These are phyloP conservation scores for Dianthus caryophyllus DNA, from an alignment of 148 eudicot genomes.

Conservation along the genomic window DNA sequence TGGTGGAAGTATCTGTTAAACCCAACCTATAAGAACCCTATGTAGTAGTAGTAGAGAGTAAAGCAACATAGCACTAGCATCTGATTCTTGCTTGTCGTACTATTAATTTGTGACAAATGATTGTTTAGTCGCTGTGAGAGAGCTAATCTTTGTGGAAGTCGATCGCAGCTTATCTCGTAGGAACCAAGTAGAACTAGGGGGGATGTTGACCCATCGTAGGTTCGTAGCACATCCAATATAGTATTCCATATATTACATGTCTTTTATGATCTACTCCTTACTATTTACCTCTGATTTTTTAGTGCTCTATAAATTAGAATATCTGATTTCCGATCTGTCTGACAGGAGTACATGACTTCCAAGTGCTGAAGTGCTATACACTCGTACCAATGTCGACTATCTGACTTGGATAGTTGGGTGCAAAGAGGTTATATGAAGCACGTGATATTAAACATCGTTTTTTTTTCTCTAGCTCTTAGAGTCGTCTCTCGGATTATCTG, in stretches of 20 bases:
- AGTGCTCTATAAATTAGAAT: neutral
- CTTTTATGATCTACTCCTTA: neutral
- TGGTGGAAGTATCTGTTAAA: neutral
- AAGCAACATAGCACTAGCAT: conserved; percentile 15
- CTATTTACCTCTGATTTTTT: neutral
- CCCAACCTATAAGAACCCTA: conserved; percentile 8
- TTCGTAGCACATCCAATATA: neutral
- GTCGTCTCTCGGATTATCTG: too few relatives aligned
- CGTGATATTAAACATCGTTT: too few relatives aligned
- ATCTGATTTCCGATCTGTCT: conserved; percentile 7
- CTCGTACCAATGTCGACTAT: too few relatives aligned
- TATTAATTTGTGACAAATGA: neutral
- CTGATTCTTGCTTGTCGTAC: conserved; percentile 16
- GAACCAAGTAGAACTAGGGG: neutral
- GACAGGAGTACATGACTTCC: neutral
- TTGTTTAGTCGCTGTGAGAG: conserved; percentile 6
- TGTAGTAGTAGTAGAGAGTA: neutral
- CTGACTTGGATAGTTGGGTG: too few relatives aligned
- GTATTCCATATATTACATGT: neutral
- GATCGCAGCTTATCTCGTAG: conserved; percentile 1
- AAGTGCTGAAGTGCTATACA: neutral
- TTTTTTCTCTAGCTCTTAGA: too few relatives aligned
- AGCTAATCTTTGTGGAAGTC: neutral
- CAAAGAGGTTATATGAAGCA: neutral
- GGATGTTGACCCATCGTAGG: conserved; percentile 1